These are phyloP conservation scores for Picochlorum sp. DNA, from an alignment of 139 green algal species.

Conservation along the genomic window DNA sequence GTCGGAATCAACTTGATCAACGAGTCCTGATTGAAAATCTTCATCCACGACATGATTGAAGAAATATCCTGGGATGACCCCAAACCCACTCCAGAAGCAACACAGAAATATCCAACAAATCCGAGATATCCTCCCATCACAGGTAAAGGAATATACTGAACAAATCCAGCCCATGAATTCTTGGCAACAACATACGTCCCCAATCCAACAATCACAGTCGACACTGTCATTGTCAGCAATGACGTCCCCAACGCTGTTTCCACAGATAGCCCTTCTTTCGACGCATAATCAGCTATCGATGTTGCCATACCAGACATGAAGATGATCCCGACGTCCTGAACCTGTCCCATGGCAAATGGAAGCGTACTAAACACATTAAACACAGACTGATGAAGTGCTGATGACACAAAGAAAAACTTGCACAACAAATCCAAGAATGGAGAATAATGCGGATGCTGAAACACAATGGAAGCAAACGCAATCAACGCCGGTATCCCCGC, in stretches of 20 bases:
- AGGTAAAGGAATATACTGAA: conserved; percentile 67
- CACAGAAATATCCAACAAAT: conserved; percentile 56
- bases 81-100: conserved; percentile 44
- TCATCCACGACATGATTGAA: conserved; percentile 26
- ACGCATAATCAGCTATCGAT: conserved; percentile 34
- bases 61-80: conserved; percentile 31
- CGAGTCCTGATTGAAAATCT: conserved; percentile 24
- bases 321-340: conserved; percentile 43
- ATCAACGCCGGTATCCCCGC: conserved; percentile 65
- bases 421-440: conserved; percentile 43
- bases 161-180: conserved; percentile 44
- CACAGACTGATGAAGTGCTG: conserved; percentile 54
- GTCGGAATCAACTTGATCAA: conserved; percentile 49
- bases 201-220: conserved; percentile 51
- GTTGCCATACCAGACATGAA: conserved; percentile 66
- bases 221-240: conserved; percentile 47
- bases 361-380: conserved; percentile 45
- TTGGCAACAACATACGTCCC: conserved; percentile 38
- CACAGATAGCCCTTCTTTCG: conserved; percentile 7
- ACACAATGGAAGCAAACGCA: conserved; percentile 62
- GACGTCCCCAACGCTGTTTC: conserved; percentile 46
- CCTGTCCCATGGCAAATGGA: conserved; percentile 62
- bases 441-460: conserved; percentile 24
- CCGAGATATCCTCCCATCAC: conserved; percentile 65
- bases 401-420: conserved; percentile 51